Evolutionary conservation across 2,329 filamentous ascomycete genomes (phyloP), one percentile per base, ranked within the genome.

Genomic region (Beauveria varroae): DNA sequence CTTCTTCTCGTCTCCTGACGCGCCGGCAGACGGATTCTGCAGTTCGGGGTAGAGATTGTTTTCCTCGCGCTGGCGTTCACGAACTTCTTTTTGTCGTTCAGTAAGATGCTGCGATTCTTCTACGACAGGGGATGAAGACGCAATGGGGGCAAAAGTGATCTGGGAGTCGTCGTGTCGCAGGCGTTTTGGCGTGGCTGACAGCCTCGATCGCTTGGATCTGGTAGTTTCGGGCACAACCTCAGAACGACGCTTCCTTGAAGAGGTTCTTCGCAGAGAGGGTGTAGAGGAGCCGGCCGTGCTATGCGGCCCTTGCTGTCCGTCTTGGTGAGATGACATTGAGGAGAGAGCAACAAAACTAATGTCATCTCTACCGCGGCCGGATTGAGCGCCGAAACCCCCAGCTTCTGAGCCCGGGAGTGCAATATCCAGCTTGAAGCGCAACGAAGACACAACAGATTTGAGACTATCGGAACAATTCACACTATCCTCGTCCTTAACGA

Each of bases 151-250:
- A 68, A 95, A 95, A 49, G 90, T 81, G 28, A 96, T 81, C 68
- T 96, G 91, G 0, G 91, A 96, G 72, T 96, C 83, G 64, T 96
- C 85, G 67, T 96, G 91, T 40, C 89, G 84, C 30, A 87, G 77
- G 63, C 82, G 77, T 62, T 82, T 83, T 20, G 81, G 78, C 52
- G 80, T 83, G 26, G 62, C 69, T 3, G 64, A 69, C 26, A 67
- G 65, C 56, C 72, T 73, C 12, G 62, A 57, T 18, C 54, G 63
- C 49, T 60, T 64, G 10, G 30, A 18, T 12, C 49, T 30, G 9
- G 8, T 20, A 16, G 18, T 12, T n/a, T 30, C 51, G 9, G 55
- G 8, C 9, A 22, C 3, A 16, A 30, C 14, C 12, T 62, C 60
- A 16, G 37, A 41, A 14, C 40, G 40, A 26, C 60, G 60, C 28